Percentiles rank a stretch among this genome's conserved stretches.
These are phyloP conservation scores for Chlamydomonas sp. DNA, from an alignment of 139 green algal genomes.

Conservation along the genomic window DNA sequence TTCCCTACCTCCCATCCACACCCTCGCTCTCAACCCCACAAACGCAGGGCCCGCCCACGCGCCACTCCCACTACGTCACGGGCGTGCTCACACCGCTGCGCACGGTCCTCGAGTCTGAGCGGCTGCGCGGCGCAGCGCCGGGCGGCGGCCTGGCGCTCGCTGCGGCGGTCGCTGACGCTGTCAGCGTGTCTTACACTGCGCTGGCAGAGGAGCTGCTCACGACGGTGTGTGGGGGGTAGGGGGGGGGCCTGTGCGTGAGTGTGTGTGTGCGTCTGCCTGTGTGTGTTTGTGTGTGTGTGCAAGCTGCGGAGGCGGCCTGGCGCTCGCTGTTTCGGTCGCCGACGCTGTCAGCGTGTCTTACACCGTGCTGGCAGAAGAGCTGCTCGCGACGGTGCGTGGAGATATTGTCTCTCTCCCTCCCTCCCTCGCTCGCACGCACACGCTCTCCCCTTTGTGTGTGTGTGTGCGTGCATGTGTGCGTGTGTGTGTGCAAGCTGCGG, in stretches of 20 bases:
- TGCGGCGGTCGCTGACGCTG: constrained; percentile 23
- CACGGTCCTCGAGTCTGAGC: constrained; percentile 20
- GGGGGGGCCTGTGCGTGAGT: too few species aligned
- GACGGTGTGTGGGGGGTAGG: too few species aligned
- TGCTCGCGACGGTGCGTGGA: constrained; percentile 75
- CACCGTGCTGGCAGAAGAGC: constrained; percentile 51
- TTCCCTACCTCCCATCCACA: not conserved
- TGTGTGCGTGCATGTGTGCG: too few species aligned
- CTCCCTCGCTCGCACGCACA: too few species aligned
- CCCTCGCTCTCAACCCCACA: not conserved
- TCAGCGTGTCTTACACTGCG: constrained; percentile 29
- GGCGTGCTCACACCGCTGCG: constrained; percentile 38
- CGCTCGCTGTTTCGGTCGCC: constrained; percentile 25
- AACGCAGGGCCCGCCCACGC: constrained; percentile 48
- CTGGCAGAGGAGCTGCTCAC: constrained; percentile 72
- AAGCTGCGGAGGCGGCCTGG: too few species aligned
- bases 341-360: constrained; percentile 34
- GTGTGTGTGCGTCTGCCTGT: too few species aligned
- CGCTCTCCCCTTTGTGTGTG: too few species aligned
- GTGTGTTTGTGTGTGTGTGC: too few species aligned
- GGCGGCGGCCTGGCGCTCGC: constrained; percentile 7
- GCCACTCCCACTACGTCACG: constrained; percentile 75
- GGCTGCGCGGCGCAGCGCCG: constrained; percentile 2
- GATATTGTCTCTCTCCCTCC: too few species aligned
- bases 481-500: too few species aligned